phyloP scores from a whole-genome alignment of 1,139 yeast genomes.

The Hansenula sp. region DNA sequence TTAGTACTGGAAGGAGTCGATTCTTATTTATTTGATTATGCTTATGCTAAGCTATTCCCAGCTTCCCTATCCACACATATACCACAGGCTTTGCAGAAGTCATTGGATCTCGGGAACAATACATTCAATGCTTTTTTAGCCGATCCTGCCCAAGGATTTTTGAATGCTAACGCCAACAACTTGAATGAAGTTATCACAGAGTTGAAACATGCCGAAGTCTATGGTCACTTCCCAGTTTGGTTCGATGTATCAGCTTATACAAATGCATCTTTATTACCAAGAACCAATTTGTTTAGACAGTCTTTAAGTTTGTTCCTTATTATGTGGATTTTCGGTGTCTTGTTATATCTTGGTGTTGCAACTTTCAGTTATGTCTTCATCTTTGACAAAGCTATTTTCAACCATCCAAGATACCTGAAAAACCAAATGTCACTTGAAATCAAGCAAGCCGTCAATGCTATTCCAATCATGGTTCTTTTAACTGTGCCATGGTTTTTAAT shows the following conservation, averaged over 20 bases:
- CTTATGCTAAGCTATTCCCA: conserved; percentile 64
- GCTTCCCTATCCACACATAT: conserved; percentile 34
- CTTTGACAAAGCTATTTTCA: conserved; percentile 84
- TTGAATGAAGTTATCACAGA: neutral
- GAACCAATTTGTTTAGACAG: conserved; percentile 75
- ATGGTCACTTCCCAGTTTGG: conserved; percentile 46
- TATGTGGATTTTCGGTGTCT: conserved; percentile 81
- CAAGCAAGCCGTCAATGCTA: conserved; percentile 69
- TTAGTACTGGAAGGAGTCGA: conserved; percentile 78
- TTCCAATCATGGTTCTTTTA: conserved; percentile 82
- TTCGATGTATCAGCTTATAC: conserved; percentile 51
- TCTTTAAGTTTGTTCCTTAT: conserved; percentile 61
- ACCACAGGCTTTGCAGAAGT: conserved; percentile 28
- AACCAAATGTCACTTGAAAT: conserved; percentile 88
- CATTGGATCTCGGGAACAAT: conserved; percentile 24
- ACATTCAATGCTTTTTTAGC: neutral
- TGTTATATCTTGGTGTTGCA: conserved; percentile 75
- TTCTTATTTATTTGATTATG: conserved; percentile 63
- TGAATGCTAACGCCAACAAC: neutral
- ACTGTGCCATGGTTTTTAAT: conserved; percentile 87
- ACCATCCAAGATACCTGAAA: conserved; percentile 93
- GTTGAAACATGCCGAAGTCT: conserved; percentile 26
- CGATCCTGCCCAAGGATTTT: conserved; percentile 11
- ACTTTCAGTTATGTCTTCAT: conserved; percentile 68
- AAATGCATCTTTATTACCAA: conserved; percentile 57